Conservation (phyloP, 2,329 filamentous ascomycete species). For the Penicillium sp. region DNA sequence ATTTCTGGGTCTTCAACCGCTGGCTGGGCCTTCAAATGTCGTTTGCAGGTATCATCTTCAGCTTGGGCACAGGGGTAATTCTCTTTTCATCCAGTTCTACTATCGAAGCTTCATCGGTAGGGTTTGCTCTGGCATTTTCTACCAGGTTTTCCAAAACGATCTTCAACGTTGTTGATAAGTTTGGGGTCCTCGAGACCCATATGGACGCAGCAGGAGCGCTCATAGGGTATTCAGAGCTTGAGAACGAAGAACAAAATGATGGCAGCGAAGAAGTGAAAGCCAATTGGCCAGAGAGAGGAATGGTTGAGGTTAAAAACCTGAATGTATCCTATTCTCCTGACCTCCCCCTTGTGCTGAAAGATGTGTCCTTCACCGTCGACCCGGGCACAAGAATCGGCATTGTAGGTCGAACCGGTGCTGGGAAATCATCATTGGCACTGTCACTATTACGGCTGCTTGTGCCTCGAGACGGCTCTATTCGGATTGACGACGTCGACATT, state of each 20-base stretch:
- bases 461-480: conserved; percentile 59
- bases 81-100: conserved; percentile 59
- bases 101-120: conserved; percentile 67
- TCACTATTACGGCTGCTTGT: conserved; percentile 75
- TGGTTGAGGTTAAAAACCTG: conserved; percentile 68
- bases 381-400: conserved; percentile 68
- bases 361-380: conserved; percentile 62
- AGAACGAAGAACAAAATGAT: conserved; percentile 59
- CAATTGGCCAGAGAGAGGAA: conserved; percentile 70
- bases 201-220: conserved; percentile 77
- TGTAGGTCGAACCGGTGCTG: conserved; percentile 72
- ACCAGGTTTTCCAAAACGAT: conserved; percentile 64
- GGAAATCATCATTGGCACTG: conserved; percentile 71
- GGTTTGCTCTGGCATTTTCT: conserved; percentile 70
- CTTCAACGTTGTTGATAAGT: conserved; percentile 63
- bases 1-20: conserved; percentile 68
- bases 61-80: conserved; percentile 58
- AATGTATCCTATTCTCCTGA: conserved; percentile 69
- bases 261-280: conserved; percentile 53
- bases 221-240: conserved; percentile 67
- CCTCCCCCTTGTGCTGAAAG: conserved; percentile 66
- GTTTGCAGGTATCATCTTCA: conserved; percentile 67
- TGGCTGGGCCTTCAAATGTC: conserved; percentile 74
- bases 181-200: conserved; percentile 67
- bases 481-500: conserved; percentile 71